Conservation (phyloP, 257 asterid species). For the Eucommia ulmoides region DNA sequence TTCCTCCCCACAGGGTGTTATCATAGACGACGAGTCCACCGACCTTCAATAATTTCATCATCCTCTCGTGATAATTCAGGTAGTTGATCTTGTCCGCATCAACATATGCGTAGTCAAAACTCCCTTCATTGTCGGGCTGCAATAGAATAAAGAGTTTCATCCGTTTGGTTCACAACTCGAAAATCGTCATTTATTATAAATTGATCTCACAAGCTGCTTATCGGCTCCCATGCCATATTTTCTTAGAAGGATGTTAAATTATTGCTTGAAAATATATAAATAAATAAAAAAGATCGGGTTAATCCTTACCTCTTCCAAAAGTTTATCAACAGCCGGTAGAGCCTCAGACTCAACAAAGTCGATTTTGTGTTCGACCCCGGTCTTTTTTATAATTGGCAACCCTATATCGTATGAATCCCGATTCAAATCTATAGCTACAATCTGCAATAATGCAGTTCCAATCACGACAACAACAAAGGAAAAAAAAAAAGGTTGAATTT, state of each 20-base stretch:
- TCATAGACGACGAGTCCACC: slow-evolving; percentile 44
- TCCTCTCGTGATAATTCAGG: slow-evolving; percentile 34
- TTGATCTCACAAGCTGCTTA: too few species aligned
- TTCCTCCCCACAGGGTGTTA: slow-evolving; percentile 45
- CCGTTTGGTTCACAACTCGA: too few species aligned
- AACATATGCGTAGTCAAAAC: slow-evolving; percentile 43
- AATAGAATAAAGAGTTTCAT: too few species aligned
- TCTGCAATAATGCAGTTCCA: background rate
- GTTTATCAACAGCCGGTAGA: background rate
- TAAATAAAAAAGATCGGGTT: too few species aligned
- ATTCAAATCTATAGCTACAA: background rate
- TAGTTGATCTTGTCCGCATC: slow-evolving; percentile 40
- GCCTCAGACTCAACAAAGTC: background rate
- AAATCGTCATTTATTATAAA: too few species aligned
- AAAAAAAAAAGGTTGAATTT: background rate
- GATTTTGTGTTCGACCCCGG: background rate
- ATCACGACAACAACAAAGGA: background rate
- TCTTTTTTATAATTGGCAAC: background rate
- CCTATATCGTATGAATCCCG: background rate
- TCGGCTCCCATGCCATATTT: too few species aligned
- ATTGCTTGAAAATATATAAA: too few species aligned
- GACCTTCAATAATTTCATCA: slow-evolving; percentile 30
- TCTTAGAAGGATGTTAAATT: too few species aligned
- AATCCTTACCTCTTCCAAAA: background rate
- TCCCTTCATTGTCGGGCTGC: slow-evolving; percentile 21